These are phyloP conservation scores for Seminavis robusta DNA, from an alignment of 108 stramenopile genomes.

Conservation along the genomic window DNA sequence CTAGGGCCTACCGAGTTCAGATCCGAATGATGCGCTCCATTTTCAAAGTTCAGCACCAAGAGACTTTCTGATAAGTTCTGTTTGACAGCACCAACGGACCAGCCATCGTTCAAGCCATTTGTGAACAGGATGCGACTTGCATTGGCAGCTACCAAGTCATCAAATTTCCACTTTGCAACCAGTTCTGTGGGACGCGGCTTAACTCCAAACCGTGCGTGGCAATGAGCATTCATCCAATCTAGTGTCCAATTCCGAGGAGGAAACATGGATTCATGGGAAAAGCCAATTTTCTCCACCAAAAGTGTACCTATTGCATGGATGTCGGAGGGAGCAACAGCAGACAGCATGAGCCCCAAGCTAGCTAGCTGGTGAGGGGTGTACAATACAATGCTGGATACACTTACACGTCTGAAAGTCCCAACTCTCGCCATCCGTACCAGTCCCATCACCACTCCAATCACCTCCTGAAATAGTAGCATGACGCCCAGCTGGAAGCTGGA, in stretches of 20 bases:
- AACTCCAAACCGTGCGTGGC: constrained; percentile 63
- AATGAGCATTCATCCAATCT: constrained; percentile 49
- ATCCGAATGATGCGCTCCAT: constrained; percentile 85
- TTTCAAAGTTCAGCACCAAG: constrained; percentile 70
- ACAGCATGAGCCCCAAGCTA: constrained; percentile 41
- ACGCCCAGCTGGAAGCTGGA: constrained; percentile 60
- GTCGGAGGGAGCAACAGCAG: constrained; percentile 44
- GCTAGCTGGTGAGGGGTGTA: background rate
- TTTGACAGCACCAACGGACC: constrained; percentile 40
- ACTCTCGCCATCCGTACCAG: constrained; percentile 60
- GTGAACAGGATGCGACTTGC: constrained; percentile 75
- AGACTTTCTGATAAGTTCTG: constrained; percentile 49
- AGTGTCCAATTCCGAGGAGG: constrained; percentile 58
- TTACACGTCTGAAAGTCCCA: constrained; percentile 79
- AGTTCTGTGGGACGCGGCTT: constrained; percentile 53
- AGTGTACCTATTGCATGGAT: no score
- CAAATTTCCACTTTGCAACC: constrained; percentile 49
- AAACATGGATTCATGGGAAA: constrained; percentile 65
- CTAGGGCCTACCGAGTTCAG: constrained; percentile 7
- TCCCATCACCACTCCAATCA: constrained; percentile 85
- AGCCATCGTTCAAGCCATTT: constrained; percentile 71
- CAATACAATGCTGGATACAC: no score
- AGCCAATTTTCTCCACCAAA: constrained; percentile 64
- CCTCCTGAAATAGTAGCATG: constrained; percentile 67
- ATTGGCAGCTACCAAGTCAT: constrained; percentile 43